Conservation (phyloP, 2,329 filamentous ascomycete species). For the Cladosporium sp. region DNA sequence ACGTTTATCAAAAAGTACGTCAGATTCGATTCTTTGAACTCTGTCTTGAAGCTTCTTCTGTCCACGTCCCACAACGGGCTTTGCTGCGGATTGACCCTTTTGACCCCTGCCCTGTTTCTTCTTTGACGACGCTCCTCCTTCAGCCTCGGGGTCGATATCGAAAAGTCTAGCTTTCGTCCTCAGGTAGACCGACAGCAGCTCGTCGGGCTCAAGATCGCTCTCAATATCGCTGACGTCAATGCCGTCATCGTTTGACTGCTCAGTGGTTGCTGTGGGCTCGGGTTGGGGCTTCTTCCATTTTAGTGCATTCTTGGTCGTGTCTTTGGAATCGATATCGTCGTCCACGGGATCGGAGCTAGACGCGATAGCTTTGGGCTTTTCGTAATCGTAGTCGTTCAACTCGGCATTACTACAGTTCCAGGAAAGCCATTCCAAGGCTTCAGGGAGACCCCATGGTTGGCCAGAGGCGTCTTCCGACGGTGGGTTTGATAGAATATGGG, state of each 20-base stretch:
- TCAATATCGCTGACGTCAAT: conserved; percentile 43
- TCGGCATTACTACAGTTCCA: conserved; percentile 53
- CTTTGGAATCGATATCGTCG: conserved; percentile 3
- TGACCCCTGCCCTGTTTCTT: conserved; percentile 27
- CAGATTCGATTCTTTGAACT: conserved; percentile 66
- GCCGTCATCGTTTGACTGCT: conserved; percentile 21
- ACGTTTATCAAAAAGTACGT: conserved; percentile 44
- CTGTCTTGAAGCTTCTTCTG: conserved; percentile 65
- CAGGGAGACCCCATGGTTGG: conserved; percentile 76
- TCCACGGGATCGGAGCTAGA: conserved; percentile 3
- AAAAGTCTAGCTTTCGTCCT: conserved; percentile 57
- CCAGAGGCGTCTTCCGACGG: conserved; percentile 50
- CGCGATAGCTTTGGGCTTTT: conserved; percentile 19
- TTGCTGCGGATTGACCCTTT: conserved; percentile 21
- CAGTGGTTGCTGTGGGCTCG: not conserved
- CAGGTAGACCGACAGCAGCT: conserved; percentile 65
- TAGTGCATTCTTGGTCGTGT: not conserved
- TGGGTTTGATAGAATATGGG: conserved; percentile 56
- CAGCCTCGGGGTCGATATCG: conserved; percentile 35
- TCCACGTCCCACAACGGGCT: conserved; percentile 36
- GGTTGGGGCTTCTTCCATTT: conserved; percentile 1
- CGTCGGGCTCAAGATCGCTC: conserved; percentile 45
- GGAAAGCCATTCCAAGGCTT: conserved; percentile 86
- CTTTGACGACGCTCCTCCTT: conserved; percentile 35
- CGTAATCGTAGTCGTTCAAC: conserved; percentile 29